Conservation (phyloP, 2,329 filamentous ascomycete genomes). For the Helotiales sp. region DNA sequence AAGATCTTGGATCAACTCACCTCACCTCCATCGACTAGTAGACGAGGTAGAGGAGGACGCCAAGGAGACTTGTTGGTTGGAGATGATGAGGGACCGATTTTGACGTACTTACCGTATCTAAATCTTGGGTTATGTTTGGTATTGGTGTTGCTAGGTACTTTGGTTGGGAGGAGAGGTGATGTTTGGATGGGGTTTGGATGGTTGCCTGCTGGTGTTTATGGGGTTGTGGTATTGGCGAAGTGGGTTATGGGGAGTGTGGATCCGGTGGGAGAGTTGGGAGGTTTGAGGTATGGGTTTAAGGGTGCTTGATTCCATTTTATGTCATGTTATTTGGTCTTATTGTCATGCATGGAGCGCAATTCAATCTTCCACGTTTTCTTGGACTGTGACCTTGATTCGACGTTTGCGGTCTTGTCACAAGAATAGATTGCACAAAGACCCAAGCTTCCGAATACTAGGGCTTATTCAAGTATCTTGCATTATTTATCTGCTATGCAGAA, state of each 20-base stretch:
- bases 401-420: not conserved
- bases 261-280: conserved; percentile 59
- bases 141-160: conserved; percentile 47
- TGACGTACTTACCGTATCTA: conserved; percentile 57
- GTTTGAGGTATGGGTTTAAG: conserved; percentile 65
- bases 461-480: not conserved
- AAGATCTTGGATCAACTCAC: conserved; percentile 47
- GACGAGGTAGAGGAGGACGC: not conserved
- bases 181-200: conserved; percentile 46
- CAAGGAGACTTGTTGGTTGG: not conserved
- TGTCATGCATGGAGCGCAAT: too few species aligned
- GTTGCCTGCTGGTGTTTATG: conserved; percentile 59
- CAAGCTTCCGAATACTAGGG: not conserved
- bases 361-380: too few species aligned
- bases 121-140: conserved; percentile 59
- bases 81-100: conserved; percentile 46
- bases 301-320: too few species aligned
- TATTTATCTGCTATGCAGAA: not conserved
- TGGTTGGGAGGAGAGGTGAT: conserved; percentile 35
- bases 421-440: not conserved
- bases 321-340: too few species aligned
- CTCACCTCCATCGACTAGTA: not conserved
- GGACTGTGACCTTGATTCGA: too few species aligned
- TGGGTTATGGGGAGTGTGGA: conserved; percentile 68
- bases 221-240: conserved; percentile 60